Evolutionary conservation across 2,329 filamentous ascomycete genomes (phyloP).

Genomic region (Botrytis cinerea): DNA sequence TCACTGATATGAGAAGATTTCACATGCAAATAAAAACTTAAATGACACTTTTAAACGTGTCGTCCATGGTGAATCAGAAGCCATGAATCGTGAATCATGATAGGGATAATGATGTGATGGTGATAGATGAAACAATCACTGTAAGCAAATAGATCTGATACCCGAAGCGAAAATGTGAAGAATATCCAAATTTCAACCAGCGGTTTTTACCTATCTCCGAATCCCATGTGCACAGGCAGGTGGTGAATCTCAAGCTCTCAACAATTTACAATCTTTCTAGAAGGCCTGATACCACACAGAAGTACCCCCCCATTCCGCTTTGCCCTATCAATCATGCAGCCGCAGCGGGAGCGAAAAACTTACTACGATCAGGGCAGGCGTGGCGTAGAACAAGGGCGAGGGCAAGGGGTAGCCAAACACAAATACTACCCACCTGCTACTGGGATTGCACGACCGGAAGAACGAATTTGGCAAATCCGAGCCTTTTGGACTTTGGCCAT

Average conservation of each 20-base stretch:
- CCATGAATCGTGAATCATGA: neutral
- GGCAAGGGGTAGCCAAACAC: neutral
- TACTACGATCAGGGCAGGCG: constrained; percentile 1
- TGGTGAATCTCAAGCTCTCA: constrained; percentile 3
- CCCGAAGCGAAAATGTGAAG: neutral
- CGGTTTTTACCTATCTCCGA: neutral
- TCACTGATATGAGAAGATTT: neutral
- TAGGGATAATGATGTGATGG: neutral
- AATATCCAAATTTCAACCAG: neutral
- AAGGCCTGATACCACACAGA: neutral
- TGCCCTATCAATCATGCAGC: constrained; percentile 10
- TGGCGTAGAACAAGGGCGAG: neutral
- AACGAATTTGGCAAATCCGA: constrained; percentile 19
- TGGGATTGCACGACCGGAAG: constrained; percentile 12
- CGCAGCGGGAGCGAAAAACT: constrained; percentile 10
- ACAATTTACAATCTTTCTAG: constrained; percentile 13
- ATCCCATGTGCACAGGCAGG: neutral
- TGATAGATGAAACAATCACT: constrained; percentile 1
- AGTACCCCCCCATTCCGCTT: neutral
- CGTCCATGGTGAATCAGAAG: neutral
- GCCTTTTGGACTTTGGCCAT: constrained; percentile 10
- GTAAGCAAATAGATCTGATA: neutral
- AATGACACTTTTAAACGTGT: neutral
- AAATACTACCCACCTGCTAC: neutral
- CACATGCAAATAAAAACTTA: neutral